A percentile compares a stretch with the other conserved stretches of the same genome.
These are phyloP conservation scores for Diplodia mutila DNA, from an alignment of 2,329 filamentous ascomycete genomes.

Conservation along the genomic window DNA sequence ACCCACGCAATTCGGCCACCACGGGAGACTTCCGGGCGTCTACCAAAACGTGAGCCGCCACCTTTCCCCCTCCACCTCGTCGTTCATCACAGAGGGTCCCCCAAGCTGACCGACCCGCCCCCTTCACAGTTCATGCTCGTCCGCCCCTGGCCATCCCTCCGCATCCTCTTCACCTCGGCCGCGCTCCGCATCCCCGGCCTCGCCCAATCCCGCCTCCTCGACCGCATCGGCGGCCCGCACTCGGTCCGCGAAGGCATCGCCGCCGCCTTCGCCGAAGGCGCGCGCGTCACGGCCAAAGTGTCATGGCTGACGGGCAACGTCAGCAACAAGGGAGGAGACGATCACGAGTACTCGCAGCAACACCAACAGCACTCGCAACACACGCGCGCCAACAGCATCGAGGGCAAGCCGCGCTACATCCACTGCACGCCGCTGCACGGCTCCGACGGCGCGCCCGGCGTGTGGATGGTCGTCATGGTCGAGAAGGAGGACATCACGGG, in stretches of 20 bases:
- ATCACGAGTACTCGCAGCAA: neutral
- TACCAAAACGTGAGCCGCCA: constrained; percentile 57
- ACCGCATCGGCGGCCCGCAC: constrained; percentile 51
- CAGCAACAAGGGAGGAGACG: too few species aligned
- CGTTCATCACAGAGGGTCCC: constrained; percentile 1
- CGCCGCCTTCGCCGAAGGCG: constrained; percentile 66
- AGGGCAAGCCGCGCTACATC: constrained; percentile 69
- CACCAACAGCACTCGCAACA: neutral
- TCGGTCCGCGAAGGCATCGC: constrained; percentile 56
- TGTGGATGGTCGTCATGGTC: constrained; percentile 76
- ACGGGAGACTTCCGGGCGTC: constrained; percentile 52
- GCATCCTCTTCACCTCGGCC: constrained; percentile 52
- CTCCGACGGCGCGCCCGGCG: constrained; percentile 66
- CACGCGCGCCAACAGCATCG: constrained; percentile 14
- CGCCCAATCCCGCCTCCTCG: constrained; percentile 49
- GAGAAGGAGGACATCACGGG: constrained; percentile 58
- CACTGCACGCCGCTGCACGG: constrained; percentile 74
- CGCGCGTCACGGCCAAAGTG: constrained; percentile 74
- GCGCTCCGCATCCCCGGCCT: constrained; percentile 51
- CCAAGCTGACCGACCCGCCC: neutral
- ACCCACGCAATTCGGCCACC: constrained; percentile 38
- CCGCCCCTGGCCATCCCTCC: constrained; percentile 51
- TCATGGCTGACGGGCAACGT: constrained; percentile 56
- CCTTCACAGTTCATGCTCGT: constrained; percentile 48
- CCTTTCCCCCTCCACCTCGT: too few species aligned